These are phyloP conservation scores for Cladosporium sp. DNA, from an alignment of 2,329 filamentous ascomycete species.

Conservation along the genomic window DNA sequence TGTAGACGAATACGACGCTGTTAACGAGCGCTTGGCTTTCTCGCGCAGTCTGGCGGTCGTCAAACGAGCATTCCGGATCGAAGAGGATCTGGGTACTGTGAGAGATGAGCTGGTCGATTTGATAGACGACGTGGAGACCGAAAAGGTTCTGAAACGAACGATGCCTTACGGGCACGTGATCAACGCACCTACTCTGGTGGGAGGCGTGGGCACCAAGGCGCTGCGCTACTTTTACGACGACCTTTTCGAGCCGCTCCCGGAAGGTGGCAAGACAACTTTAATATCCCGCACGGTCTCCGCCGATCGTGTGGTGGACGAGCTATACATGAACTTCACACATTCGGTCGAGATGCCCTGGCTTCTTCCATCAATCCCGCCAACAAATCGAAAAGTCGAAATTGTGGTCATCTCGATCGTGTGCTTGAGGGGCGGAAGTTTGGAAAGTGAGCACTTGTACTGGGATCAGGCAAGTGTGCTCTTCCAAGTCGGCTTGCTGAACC, in stretches of 20 bases:
- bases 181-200: constrained; percentile 48
- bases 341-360: constrained; percentile 59
- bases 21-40: constrained; percentile 67
- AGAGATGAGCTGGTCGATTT: constrained; percentile 40
- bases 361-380: constrained; percentile 58
- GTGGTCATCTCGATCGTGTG: constrained; percentile 59
- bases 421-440: constrained; percentile 54
- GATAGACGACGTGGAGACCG: constrained; percentile 21
- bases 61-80: constrained; percentile 59
- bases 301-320: constrained; percentile 62
- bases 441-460: constrained; percentile 62
- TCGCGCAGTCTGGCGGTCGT: constrained; percentile 62
- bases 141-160: constrained; percentile 39
- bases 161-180: constrained; percentile 43
- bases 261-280: constrained; percentile 53
- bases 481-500: constrained; percentile 58
- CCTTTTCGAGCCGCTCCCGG: constrained; percentile 55
- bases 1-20: constrained; percentile 64
- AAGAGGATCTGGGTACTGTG: constrained; percentile 47
- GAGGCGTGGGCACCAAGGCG: constrained; percentile 46
- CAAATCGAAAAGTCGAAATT: constrained; percentile 56
- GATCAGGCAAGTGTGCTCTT: constrained; percentile 62
- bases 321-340: constrained; percentile 59
- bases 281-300: constrained; percentile 59
- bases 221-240: constrained; percentile 55